These are phyloP conservation scores for Rhododendron kiyosumense DNA, from an alignment of 148 eudicot species.

Conservation along the genomic window DNA sequence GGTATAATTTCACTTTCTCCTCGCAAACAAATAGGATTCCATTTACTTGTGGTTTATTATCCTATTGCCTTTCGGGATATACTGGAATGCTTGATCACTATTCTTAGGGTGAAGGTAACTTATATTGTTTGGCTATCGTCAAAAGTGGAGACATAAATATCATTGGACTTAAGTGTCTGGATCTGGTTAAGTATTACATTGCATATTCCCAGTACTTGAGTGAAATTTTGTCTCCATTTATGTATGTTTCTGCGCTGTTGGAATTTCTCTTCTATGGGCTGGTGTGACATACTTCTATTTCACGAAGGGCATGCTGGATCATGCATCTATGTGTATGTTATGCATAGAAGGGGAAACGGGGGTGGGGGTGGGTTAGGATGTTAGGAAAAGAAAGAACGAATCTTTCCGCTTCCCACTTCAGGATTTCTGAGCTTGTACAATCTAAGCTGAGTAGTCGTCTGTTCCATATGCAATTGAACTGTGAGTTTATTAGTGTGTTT, in stretches of 20 bases:
- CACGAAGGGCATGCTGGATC: neutral
- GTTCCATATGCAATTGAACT: neutral
- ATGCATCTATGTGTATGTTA: neutral
- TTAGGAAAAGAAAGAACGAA: too few relatives aligned
- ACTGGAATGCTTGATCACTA: constrained; percentile 1
- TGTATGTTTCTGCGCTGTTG: neutral
- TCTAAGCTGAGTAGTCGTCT: neutral
- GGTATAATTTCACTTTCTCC: constrained; percentile 20
- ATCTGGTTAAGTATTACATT: neutral
- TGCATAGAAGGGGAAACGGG: too few relatives aligned
- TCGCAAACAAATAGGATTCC: neutral
- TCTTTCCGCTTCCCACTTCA: too few relatives aligned
- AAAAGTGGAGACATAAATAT: constrained; percentile 55
- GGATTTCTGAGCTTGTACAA: neutral
- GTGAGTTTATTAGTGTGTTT: neutral
- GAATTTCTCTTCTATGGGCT: neutral
- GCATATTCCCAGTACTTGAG: neutral
- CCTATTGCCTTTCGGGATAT: neutral
- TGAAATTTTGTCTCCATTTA: too few relatives aligned
- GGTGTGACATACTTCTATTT: neutral
- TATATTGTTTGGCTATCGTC: constrained; percentile 12
- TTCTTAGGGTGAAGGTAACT: neutral
- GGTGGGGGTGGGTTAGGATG: too few relatives aligned
- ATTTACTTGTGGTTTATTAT: neutral
- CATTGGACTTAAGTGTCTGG: constrained; percentile 49